Evolutionary conservation across 805 yeast species (phyloP).

Genomic region (Komagataella pseudopastoris): DNA sequence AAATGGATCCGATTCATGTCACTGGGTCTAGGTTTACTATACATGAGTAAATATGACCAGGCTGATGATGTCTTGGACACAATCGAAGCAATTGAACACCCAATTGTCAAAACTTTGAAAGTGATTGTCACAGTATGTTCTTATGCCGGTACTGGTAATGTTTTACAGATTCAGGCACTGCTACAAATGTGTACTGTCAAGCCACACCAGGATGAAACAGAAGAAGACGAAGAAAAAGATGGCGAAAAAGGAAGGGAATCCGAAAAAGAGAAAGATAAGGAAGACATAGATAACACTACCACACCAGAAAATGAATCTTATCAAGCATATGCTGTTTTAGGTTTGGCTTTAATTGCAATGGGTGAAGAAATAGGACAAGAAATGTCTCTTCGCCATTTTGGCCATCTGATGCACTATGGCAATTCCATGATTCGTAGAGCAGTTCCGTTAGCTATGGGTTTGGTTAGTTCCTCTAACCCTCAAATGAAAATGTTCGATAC

Average conservation of each 20-base stretch:
- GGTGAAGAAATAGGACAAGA: slow-evolving; percentile 98
- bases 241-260: slow-evolving; percentile 14
- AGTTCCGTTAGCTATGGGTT: slow-evolving; percentile 97
- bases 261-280: slow-evolving; percentile 14
- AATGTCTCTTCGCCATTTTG: slow-evolving; percentile 93
- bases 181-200: slow-evolving; percentile 80
- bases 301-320: slow-evolving; percentile 39
- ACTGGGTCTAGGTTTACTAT: slow-evolving; percentile 80
- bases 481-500: slow-evolving; percentile 97
- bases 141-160: slow-evolving; percentile 96
- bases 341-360: slow-evolving; percentile 88
- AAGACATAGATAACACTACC: slow-evolving; percentile 14
- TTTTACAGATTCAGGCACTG: slow-evolving; percentile 81
- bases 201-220: slow-evolving; percentile 40
- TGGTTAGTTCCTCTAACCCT: slow-evolving; percentile 85
- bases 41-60: slow-evolving; percentile 88
- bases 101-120: slow-evolving; percentile 78
- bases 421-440: slow-evolving; percentile 82
- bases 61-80: slow-evolving; percentile 91
- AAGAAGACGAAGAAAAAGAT: slow-evolving; percentile 43
- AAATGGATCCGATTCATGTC: slow-evolving; percentile 88
- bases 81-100: slow-evolving; percentile 89
- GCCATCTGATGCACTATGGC: slow-evolving; percentile 97
- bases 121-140: slow-evolving; percentile 88
- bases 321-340: slow-evolving; percentile 87